phyloP scores from a whole-genome alignment of 73 alveolate species.

The Diophrys sp. region DNA sequence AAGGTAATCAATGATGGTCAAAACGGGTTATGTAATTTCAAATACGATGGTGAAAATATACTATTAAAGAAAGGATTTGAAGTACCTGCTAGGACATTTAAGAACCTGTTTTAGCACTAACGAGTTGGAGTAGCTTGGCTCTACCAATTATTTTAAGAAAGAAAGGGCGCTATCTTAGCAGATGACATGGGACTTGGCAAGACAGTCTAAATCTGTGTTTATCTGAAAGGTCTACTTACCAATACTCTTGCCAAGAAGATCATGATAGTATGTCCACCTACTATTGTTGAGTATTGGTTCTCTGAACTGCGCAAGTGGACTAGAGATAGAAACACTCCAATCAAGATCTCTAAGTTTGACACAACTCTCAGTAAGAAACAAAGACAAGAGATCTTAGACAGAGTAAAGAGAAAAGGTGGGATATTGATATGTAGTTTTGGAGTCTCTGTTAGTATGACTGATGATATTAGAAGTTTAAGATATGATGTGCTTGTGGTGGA shows the following conservation, averaged over 20 bases:
- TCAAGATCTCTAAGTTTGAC: background rate
- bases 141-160: constrained; percentile 23
- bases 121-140: constrained; percentile 53
- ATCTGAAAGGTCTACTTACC: constrained; percentile 51
- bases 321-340: background rate
- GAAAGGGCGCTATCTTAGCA: constrained; percentile 53
- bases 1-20: constrained; percentile 19
- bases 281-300: constrained; percentile 48
- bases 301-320: constrained; percentile 48
- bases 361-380: constrained; percentile 1
- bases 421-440: constrained; percentile 66
- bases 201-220: constrained; percentile 45
- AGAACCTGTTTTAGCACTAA: constrained; percentile 46
- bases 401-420: constrained; percentile 49
- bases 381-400: constrained; percentile 5
- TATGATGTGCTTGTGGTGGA: constrained; percentile 78
- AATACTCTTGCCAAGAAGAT: constrained; percentile 43
- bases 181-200: constrained; percentile 72
- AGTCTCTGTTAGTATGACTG: constrained; percentile 41
- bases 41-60: constrained; percentile 6
- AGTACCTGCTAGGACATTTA: constrained; percentile 28
- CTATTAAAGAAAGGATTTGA: constrained; percentile 25
- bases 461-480: constrained; percentile 25
- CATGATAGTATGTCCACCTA: constrained; percentile 45
- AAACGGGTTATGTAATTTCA: constrained; percentile 26